Conservation (phyloP, 1,284 basidiomycete genomes). For the Puccinia triticina region DNA sequence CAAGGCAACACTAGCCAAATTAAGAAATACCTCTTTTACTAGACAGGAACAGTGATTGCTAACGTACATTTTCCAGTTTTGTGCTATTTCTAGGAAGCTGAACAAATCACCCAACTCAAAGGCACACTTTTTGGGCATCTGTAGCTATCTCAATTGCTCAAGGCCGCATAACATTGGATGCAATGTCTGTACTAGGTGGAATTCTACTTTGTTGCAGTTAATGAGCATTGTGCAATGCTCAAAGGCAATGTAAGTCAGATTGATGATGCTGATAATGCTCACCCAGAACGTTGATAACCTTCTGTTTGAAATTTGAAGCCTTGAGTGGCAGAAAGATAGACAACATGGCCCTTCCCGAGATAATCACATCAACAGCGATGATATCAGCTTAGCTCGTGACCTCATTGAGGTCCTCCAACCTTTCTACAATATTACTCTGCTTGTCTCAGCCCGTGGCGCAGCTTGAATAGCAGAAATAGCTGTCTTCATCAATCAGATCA, state of each 20-base stretch:
- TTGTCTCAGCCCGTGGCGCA: background rate
- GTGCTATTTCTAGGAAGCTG: slow-evolving; percentile 14
- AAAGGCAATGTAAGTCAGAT: background rate
- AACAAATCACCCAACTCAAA: no score
- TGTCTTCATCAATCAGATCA: slow-evolving; percentile 17
- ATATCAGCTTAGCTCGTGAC: slow-evolving; percentile 3
- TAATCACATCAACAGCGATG: slow-evolving; percentile 1
- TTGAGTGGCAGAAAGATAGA: slow-evolving; percentile 23
- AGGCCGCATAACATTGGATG: background rate
- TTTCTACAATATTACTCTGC: background rate
- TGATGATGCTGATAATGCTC: background rate
- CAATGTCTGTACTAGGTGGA: background rate
- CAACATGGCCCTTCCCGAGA: background rate
- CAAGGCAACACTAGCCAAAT: background rate
- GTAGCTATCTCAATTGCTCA: background rate
- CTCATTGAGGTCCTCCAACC: slow-evolving; percentile 2
- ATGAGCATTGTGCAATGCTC: background rate
- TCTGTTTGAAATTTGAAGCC: background rate
- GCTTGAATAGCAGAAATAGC: background rate
- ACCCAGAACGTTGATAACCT: background rate
- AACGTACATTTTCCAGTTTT: background rate
- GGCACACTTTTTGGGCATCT: slow-evolving; percentile 3
- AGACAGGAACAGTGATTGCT: background rate
- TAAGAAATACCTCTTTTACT: background rate
- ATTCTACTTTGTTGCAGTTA: background rate